Evolutionary conservation across 2,329 filamentous ascomycete genomes (phyloP), one percentile per base, ranked within the genome.

Genomic region (Cercospora brassicicola): DNA sequence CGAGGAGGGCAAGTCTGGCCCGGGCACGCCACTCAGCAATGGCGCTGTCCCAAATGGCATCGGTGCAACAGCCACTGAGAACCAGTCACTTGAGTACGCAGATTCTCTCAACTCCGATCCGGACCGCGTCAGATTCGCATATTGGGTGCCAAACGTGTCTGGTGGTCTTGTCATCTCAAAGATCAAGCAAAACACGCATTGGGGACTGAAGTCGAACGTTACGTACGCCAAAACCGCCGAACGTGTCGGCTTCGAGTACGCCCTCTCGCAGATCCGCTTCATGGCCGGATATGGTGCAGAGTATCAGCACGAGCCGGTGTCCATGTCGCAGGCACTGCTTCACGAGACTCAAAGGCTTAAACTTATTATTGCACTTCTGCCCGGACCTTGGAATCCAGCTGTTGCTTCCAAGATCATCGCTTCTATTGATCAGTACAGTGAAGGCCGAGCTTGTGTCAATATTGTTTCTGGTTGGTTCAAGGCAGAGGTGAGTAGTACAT

Each of bases 401-500:
- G 77, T 86, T 0, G 84, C 82, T 11, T 84, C 84, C 11, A 86
- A 86, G 75, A 83, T 85, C 72, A 83, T 86, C 64, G 84, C 84
- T 2, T 83, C 81, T 60, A 85, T 86, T 62, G 84, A 86, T 73
- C 78, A 85, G 62, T 86, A 85, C 75, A 81, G 78, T 39, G 79
- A 83, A n/a, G 84, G 84, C 2, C 81, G 84, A 4, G 81, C 85
- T 28, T 83, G 83, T 1, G 83, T 86, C 9, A 86, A 86, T 62
- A 78, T 86, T 0, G 84, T 86, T 0, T 83, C 81, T 1, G 84
- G 84, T 3, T 86, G 84, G 84, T 85, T 86, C 76, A 85, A 85
- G 71, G 78, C 80, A 62, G 84, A 86, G 66, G 74, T 76, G 56
- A 63, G 71, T 55, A 10, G 10, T 20, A 15, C 9, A 11, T 51